Conservation (phyloP, 2,329 filamentous ascomycete genomes). For the Colletotrichum tanaceti region DNA sequence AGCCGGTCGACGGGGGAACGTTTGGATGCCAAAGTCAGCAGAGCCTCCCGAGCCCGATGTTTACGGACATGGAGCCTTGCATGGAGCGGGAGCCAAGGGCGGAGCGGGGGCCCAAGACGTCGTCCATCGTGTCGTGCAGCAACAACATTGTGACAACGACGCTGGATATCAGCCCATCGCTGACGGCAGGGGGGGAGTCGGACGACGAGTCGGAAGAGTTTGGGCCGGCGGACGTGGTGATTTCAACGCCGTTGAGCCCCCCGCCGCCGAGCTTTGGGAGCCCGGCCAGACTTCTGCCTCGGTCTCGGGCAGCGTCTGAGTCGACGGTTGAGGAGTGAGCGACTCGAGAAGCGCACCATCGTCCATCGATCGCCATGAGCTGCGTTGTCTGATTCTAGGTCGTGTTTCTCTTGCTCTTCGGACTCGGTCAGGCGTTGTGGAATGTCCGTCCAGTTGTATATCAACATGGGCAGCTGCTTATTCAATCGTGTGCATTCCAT, state of each 20-base stretch:
- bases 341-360: too few relatives aligned
- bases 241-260: constrained; percentile 33
- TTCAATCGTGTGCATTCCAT: not conserved
- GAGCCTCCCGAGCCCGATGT: constrained; percentile 11
- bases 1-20: constrained; percentile 15
- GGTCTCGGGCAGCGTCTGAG: not conserved
- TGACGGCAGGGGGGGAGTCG: constrained; percentile 27
- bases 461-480: too few relatives aligned
- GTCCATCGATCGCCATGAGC: too few relatives aligned
- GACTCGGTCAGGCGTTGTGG: not conserved
- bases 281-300: not conserved
- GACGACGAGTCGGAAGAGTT: constrained; percentile 27
- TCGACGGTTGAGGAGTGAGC: not conserved
- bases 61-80: not conserved
- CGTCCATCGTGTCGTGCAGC: not conserved
- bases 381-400: not conserved
- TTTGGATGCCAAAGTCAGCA: constrained; percentile 30
- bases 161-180: constrained; percentile 12
- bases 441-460: not conserved
- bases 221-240: constrained; percentile 14
- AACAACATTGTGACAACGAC: not conserved
- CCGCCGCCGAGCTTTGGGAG: constrained; percentile 27
- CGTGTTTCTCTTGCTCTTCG: not conserved
- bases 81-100: not conserved
- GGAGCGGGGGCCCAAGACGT: constrained; percentile 17